phyloP scores from a whole-genome alignment of 2,329 filamentous ascomycete species.

The Curvularia eragrostidis region DNA sequence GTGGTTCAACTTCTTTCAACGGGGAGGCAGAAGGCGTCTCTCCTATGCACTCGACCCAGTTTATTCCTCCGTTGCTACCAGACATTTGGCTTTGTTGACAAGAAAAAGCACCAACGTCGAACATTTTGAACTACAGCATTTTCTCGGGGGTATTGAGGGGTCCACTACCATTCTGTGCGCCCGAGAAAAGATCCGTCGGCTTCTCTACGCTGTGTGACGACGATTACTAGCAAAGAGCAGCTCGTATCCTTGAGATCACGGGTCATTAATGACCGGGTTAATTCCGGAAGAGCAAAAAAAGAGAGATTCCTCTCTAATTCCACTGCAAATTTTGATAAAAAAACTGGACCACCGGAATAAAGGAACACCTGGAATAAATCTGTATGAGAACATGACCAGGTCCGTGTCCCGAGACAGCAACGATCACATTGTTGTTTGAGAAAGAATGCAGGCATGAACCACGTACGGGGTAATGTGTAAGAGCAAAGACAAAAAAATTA shows the following conservation, averaged over 20 bases:
- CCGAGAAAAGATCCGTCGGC: background rate
- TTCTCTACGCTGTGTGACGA: background rate
- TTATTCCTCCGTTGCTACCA: background rate
- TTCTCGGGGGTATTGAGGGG: conserved; percentile 2
- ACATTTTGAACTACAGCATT: background rate
- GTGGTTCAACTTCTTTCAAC: conserved; percentile 3
- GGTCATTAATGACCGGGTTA: conserved; percentile 5
- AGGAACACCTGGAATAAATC: background rate
- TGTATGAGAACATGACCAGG: conserved; percentile 2
- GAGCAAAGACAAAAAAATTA: background rate
- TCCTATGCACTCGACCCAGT: conserved; percentile 4
- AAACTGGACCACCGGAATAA: background rate
- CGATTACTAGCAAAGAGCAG: background rate
- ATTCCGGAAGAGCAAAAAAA: conserved; percentile 1
- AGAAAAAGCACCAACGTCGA: conserved; percentile 5
- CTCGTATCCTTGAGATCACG: background rate
- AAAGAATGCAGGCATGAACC: background rate
- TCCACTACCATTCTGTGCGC: background rate
- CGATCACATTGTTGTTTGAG: background rate
- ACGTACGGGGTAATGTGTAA: background rate
- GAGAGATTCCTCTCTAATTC: background rate
- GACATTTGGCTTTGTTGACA: conserved; percentile 5
- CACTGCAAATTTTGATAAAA: background rate
- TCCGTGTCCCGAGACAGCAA: conserved; percentile 9
- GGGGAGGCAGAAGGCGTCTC: conserved; percentile 1